Base-by-base conservation (phyloP, 164 flowering plant species). In the Magnolia kwangsiensis region DNA sequence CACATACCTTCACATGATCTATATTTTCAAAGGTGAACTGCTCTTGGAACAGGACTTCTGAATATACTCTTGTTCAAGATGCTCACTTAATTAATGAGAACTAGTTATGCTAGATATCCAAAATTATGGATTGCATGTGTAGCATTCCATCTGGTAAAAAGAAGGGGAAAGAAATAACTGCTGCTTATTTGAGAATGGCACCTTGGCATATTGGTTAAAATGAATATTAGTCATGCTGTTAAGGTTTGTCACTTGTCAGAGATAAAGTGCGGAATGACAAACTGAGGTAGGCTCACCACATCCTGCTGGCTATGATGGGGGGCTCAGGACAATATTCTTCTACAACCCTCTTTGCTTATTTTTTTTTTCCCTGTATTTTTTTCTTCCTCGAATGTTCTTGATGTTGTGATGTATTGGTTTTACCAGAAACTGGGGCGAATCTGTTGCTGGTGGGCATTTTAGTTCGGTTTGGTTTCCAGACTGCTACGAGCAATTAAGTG, bases 321-420 rank as follows among this genome's bases (percentile, higher is more conserved):
- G 72, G 68, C 76, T 69, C 31, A 72, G 65, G 67, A 16, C 72
- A 72, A 37, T 71, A 74, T 29, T 68, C 76, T 78, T 83, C 78
- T 79, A 73, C 76, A 70, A 71, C 75, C 77, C 73, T 76, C 66
- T 78, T 23, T 50, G 49, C 61, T 51, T 63, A 50, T 83, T 73
- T 79, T 64, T 20, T 69, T 69, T 59, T 69, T 29, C n/a, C 45
- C 18, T n/a, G 8, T 0, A 10, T 69, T 19, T 24, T 9, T 69
- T 68, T 69, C 58, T 72, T 75, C 23, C 50, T 45, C 72, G 82
- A 76, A 72, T 64, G 70, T 78, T 82, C 80, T 88, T 90, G 91
- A 90, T 88, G 79, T 78, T 77, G 84, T 87, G 83, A 86, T 84
- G 63, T 88, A 83, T 84, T 91, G 85, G 82, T 91, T 83, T 87